Evolutionary conservation across 306 rosid species (phyloP).

Genomic region (Gastrolobium bilobum): DNA sequence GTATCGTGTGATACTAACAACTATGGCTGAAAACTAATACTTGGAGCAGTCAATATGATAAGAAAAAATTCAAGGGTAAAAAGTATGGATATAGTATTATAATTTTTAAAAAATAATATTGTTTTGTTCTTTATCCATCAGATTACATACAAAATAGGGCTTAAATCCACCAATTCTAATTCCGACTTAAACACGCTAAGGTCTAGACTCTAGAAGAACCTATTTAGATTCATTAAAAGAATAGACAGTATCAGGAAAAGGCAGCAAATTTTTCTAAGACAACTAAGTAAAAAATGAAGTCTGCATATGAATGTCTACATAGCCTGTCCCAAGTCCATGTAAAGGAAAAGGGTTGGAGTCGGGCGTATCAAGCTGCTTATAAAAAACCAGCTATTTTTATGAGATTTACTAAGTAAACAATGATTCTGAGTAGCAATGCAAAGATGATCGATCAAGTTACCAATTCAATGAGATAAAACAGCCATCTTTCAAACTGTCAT

Average conservation of each 20-base stretch:
- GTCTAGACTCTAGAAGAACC: background rate
- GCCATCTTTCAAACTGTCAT: constrained; percentile 26
- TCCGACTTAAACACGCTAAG: background rate
- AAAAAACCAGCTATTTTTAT: no score
- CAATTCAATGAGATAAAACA: constrained; percentile 24
- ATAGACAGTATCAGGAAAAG: background rate
- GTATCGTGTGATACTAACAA: no score
- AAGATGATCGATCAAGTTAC: background rate
- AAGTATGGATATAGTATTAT: background rate
- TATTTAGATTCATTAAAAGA: constrained; percentile 14
- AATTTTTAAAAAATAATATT: background rate
- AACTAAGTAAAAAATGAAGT: background rate
- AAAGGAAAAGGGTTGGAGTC: no score
- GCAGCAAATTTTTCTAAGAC: background rate
- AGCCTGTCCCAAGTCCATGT: no score
- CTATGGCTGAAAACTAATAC: background rate
- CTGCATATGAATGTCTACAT: no score
- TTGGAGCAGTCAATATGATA: background rate
- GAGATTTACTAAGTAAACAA: background rate
- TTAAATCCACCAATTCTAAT: constrained; percentile 8
- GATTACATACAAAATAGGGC: background rate
- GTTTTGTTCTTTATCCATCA: background rate
- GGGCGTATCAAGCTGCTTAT: no score
- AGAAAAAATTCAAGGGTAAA: constrained; percentile 7
- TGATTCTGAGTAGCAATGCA: constrained; percentile 3